Evolutionary conservation across 352 stramenopile genomes (phyloP).

Genomic region (Pythium diclinum): DNA sequence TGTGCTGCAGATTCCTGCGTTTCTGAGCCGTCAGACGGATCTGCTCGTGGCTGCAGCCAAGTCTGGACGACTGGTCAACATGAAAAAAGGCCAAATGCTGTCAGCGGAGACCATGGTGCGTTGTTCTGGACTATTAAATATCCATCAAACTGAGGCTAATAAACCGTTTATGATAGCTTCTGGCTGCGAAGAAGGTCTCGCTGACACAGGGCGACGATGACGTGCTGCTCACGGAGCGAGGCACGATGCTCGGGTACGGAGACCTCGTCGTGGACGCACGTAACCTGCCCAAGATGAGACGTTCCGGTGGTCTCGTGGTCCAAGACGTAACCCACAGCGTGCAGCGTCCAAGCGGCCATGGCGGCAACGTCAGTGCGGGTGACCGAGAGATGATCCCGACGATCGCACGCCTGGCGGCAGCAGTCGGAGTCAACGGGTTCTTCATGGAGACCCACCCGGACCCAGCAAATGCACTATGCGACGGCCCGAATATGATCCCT

Average conservation of each 20-base stretch:
- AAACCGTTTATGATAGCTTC: slow-evolving; percentile 36
- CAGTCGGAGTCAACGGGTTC: slow-evolving; percentile 84
- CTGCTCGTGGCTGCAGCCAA: slow-evolving; percentile 73
- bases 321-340: slow-evolving; percentile 87
- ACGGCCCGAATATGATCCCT: slow-evolving; percentile 71
- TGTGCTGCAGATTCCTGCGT: slow-evolving; percentile 86
- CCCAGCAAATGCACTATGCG: slow-evolving; percentile 54
- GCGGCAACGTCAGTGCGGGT: slow-evolving; percentile 51
- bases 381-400: slow-evolving; percentile 83
- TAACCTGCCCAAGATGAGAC: slow-evolving; percentile 72
- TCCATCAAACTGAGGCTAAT: background rate
- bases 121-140: background rate
- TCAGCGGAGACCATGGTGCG: slow-evolving; percentile 77
- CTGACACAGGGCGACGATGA: slow-evolving; percentile 59
- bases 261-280: slow-evolving; percentile 84
- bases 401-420: slow-evolving; percentile 80
- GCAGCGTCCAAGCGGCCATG: slow-evolving; percentile 57
- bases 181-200: slow-evolving; percentile 71
- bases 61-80: slow-evolving; percentile 76
- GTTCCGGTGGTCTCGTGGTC: slow-evolving; percentile 64
- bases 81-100: slow-evolving; percentile 90
- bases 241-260: slow-evolving; percentile 87
- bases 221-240: slow-evolving; percentile 83
- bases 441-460: slow-evolving; percentile 90
- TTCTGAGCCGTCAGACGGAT: slow-evolving; percentile 88